These are phyloP conservation scores for Cutaneotrichosporon sp. DNA, from an alignment of 1,284 basidiomycete genomes.

Conservation along the genomic window DNA sequence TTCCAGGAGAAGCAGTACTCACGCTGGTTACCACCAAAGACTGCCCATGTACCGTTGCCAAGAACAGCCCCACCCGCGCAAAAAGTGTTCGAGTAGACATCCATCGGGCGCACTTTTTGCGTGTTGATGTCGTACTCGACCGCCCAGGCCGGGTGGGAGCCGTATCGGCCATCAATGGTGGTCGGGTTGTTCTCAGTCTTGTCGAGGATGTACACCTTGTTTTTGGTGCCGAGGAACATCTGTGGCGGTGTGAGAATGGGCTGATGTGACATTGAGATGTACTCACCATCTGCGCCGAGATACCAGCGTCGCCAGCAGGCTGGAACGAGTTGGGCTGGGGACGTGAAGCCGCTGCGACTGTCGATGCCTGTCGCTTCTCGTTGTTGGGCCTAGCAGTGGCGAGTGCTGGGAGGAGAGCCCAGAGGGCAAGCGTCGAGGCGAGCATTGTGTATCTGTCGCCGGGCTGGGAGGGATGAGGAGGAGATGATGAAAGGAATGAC, in stretches of 20 bases:
- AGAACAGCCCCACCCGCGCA: slow-evolving; percentile 58
- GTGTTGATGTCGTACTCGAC: slow-evolving; percentile 56
- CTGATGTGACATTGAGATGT: neutral
- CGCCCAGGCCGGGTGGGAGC: slow-evolving; percentile 53
- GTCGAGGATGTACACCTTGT: slow-evolving; percentile 57
- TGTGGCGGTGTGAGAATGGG: slow-evolving; percentile 27
- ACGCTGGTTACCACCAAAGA: slow-evolving; percentile 65
- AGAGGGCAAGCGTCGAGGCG: slow-evolving; percentile 8
- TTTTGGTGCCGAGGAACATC: slow-evolving; percentile 55
- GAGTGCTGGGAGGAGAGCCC: slow-evolving; percentile 20
- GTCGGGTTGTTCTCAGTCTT: slow-evolving; percentile 60
- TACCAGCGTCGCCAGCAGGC: slow-evolving; percentile 46
- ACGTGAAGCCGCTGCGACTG: neutral
- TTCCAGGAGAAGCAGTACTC: slow-evolving; percentile 52
- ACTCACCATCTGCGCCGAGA: slow-evolving; percentile 53
- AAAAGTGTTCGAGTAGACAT: slow-evolving; percentile 77
- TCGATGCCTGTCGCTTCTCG: slow-evolving; percentile 12
- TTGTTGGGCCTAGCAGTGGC: slow-evolving; percentile 4
- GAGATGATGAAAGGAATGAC: neutral
- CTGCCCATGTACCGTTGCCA: slow-evolving; percentile 58
- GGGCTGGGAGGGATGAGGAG: neutral
- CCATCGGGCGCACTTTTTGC: slow-evolving; percentile 60
- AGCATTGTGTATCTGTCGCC: neutral
- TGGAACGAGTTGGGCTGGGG: slow-evolving; percentile 41
- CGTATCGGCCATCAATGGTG: slow-evolving; percentile 55